A percentile compares a stretch with the other conserved stretches of the same genome.
These are phyloP conservation scores for Alloteropsis angusta DNA, from an alignment of 202 grass and related monocot species.

Conservation along the genomic window DNA sequence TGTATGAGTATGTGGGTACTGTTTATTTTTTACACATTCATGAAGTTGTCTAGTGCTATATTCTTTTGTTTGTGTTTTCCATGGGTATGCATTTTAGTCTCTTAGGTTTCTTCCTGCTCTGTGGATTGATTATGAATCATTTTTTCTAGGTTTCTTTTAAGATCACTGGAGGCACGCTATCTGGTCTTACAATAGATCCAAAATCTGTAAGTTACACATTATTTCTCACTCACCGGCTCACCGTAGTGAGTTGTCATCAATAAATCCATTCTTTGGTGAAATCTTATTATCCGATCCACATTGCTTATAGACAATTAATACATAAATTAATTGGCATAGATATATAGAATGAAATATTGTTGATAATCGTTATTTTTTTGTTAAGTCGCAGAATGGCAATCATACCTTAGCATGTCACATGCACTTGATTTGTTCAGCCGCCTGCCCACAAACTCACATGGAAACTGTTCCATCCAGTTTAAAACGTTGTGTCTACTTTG, in stretches of 20 bases:
- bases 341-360: not conserved
- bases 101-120: conserved; percentile 5
- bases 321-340: not conserved
- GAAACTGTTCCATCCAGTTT: not conserved
- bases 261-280: not conserved
- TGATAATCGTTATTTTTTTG: no score
- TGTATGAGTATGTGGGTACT: not conserved
- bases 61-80: not conserved
- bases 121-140: conserved; percentile 20
- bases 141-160: conserved; percentile 82
- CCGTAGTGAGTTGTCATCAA: not conserved
- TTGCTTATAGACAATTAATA: not conserved
- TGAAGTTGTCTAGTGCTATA: not conserved
- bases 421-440: not conserved
- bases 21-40: conserved; percentile 17
- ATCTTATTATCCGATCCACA: not conserved
- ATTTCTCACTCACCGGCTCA: not conserved
- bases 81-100: not conserved
- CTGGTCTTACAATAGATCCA: conserved; percentile 73
- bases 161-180: conserved; percentile 65
- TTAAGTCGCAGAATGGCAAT: not conserved
- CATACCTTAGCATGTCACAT: not conserved
- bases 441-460: not conserved
- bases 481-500: not conserved
- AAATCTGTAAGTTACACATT: conserved; percentile 57